Conservation (phyloP, 257 asterid genomes). For the Nicotiana tomentosiformis region DNA sequence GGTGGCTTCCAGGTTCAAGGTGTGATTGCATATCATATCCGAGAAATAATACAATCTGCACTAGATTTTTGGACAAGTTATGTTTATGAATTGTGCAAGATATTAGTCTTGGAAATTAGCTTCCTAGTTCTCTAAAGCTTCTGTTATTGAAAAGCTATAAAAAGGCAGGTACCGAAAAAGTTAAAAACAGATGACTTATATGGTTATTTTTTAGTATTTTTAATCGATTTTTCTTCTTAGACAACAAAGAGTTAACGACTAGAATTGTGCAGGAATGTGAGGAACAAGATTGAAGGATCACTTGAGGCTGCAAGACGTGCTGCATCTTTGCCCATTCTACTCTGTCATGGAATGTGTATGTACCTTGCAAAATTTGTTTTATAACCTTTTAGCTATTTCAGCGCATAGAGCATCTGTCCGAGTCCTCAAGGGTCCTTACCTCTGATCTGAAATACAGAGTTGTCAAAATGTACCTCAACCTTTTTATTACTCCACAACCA, state of each 20-base stretch:
- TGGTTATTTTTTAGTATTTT: not conserved
- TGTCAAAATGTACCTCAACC: not conserved
- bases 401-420: not conserved
- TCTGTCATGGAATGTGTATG: conserved; percentile 87
- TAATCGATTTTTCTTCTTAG: not conserved
- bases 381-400: not conserved
- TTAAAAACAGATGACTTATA: not conserved
- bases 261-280: conserved; percentile 47
- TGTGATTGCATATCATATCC: conserved; percentile 10
- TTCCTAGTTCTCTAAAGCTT: not conserved
- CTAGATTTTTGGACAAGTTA: not conserved
- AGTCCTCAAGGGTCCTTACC: not conserved
- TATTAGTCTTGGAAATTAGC: not conserved
- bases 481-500: not conserved
- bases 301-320: conserved; percentile 85
- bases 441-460: conserved; percentile 4
- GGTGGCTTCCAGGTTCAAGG: conserved; percentile 99
- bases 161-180: not conserved
- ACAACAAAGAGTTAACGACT: not conserved
- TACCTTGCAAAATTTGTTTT: not conserved
- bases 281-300: conserved; percentile 78
- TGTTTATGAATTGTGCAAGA: not conserved
- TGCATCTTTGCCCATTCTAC: conserved; percentile 81
- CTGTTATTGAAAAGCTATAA: not conserved
- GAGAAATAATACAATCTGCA: not conserved